Evolutionary conservation across 1,139 yeast genomes (phyloP).

Genomic region (Candida sp.): DNA sequence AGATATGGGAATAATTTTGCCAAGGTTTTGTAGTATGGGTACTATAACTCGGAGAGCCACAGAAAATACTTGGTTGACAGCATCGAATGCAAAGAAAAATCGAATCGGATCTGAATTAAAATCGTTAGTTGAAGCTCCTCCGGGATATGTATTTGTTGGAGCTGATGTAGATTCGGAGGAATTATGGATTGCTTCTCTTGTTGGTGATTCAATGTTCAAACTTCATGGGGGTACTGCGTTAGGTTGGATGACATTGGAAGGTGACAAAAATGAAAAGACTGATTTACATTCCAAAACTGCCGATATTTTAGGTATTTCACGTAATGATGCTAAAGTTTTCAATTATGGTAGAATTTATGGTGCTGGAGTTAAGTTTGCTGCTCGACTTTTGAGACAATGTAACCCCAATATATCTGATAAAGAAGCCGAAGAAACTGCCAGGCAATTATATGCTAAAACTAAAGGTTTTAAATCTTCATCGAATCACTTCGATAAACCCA

Average conservation of each 20-base stretch:
- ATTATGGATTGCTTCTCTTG: conserved; percentile 93
- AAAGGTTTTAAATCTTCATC: conserved; percentile 57
- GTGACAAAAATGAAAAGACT: conserved; percentile 85
- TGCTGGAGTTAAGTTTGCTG: conserved; percentile 91
- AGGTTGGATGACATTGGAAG: conserved; percentile 99
- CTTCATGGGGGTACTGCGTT: conserved; percentile 95
- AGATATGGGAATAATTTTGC: conserved; percentile 72
- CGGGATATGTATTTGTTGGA: conserved; percentile 90
- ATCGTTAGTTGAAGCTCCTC: conserved; percentile 82
- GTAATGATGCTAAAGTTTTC: conserved; percentile 92
- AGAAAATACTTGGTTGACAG: conserved; percentile 97
- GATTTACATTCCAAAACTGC: conserved; percentile 97
- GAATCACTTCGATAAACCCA: conserved; percentile 5
- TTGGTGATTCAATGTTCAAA: conserved; percentile 88
- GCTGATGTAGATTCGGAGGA: conserved; percentile 99
- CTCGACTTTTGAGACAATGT: conserved; percentile 76
- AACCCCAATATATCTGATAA: conserved; percentile 66
- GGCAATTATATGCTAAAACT: conserved; percentile 69
- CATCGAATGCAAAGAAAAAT: conserved; percentile 84
- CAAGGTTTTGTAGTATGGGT: conserved; percentile 89
- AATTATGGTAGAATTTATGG: conserved; percentile 98
- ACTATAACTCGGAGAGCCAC: conserved; percentile 96
- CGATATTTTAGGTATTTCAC: conserved; percentile 76
- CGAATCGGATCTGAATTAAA: conserved; percentile 94
- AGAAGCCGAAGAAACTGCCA: conserved; percentile 69